phyloP scores from a whole-genome alignment of 2,329 filamentous ascomycete genomes.

The Xylaria sp. region DNA sequence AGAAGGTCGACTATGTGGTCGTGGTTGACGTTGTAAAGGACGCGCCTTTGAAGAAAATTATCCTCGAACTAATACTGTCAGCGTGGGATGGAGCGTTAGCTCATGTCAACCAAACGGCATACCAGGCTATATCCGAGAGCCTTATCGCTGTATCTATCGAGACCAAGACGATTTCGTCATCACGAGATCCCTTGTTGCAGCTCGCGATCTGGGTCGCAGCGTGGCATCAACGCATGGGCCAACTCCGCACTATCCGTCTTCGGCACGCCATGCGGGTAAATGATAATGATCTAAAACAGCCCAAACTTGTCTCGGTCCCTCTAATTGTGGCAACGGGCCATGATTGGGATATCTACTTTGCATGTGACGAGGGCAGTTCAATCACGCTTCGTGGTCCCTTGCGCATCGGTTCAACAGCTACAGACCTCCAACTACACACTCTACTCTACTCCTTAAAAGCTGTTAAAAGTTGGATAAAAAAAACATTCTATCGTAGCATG shows the following conservation, averaged over 20 bases:
- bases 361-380: constrained; percentile 9
- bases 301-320: constrained; percentile 6
- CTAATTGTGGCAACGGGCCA: constrained; percentile 4
- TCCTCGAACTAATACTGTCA: background rate
- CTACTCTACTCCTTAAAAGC: background rate
- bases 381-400: constrained; percentile 2
- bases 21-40: background rate
- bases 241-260: background rate
- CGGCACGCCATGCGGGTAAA: background rate
- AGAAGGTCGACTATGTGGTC: constrained; percentile 12
- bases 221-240: constrained; percentile 6
- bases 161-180: background rate
- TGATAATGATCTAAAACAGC: background rate
- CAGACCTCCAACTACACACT: background rate
- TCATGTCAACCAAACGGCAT: constrained; percentile 15
- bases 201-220: constrained; percentile 5
- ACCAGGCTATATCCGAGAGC: constrained; percentile 4
- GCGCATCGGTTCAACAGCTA: constrained; percentile 2
- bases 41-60: background rate
- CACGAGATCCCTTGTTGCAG: constrained; percentile 4
- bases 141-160: constrained; percentile 15
- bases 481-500: background rate
- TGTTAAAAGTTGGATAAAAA: background rate
- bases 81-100: background rate
- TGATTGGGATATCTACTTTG: constrained; percentile 12